These are phyloP conservation scores for Coemansia sp. DNA, from an alignment of 192 early-diverging fungal genomes.

Conservation along the genomic window DNA sequence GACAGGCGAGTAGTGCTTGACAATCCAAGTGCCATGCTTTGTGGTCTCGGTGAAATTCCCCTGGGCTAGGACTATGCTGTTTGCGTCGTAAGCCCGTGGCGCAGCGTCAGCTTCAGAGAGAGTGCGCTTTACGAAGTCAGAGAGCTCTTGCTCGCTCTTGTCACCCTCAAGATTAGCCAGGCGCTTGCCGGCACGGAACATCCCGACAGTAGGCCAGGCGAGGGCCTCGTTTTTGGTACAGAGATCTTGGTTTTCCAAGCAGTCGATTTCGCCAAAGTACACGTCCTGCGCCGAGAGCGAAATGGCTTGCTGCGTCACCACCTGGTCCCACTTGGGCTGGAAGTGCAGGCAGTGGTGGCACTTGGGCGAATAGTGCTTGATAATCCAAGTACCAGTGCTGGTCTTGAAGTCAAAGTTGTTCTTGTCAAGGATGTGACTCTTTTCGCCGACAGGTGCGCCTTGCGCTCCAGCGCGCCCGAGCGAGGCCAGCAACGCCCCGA, in stretches of 20 bases:
- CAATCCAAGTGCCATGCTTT: slow-evolving; percentile 72
- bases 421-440: slow-evolving; percentile 44
- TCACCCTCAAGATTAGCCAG: slow-evolving; percentile 27
- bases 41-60: slow-evolving; percentile 57
- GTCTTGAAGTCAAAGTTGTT: slow-evolving; percentile 52
- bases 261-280: slow-evolving; percentile 72
- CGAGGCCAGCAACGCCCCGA: slow-evolving; percentile 14
- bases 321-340: slow-evolving; percentile 74
- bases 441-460: slow-evolving; percentile 44
- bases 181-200: slow-evolving; percentile 43
- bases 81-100: slow-evolving; percentile 22
- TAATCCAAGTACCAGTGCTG: slow-evolving; percentile 68
- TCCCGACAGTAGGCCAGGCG: slow-evolving; percentile 62
- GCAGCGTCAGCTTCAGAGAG: background rate
- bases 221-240: slow-evolving; percentile 61
- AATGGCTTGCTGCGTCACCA: slow-evolving; percentile 51
- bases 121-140: slow-evolving; percentile 18
- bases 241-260: slow-evolving; percentile 61
- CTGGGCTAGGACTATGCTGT: slow-evolving; percentile 54
- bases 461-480: slow-evolving; percentile 20
- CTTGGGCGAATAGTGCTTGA: slow-evolving; percentile 86
- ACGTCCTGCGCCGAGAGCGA: slow-evolving; percentile 50
- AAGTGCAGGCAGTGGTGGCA: slow-evolving; percentile 82
- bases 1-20: slow-evolving; percentile 88
- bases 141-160: slow-evolving; percentile 27